Conservation (phyloP, 345 rosid species). For the Salix dunnii region DNA sequence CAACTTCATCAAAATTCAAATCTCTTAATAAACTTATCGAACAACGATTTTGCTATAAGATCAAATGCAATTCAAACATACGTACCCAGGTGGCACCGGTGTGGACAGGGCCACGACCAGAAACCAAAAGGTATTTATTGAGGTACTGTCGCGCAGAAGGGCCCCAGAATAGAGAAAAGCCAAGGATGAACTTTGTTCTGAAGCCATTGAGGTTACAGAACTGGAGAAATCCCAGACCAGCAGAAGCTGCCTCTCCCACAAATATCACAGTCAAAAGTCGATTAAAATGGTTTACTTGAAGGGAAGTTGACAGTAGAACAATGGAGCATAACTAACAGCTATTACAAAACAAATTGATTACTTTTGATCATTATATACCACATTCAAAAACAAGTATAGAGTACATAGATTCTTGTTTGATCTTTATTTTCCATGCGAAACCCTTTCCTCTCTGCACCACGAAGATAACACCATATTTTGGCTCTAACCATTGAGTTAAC, state of each 20-base stretch:
- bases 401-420: neutral
- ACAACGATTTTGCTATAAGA: neutral
- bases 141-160: conserved; percentile 84
- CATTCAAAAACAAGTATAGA: neutral
- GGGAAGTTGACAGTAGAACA: neutral
- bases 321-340: neutral
- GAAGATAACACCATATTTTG: neutral
- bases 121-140: conserved; percentile 45
- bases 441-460: neutral
- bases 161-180: conserved; percentile 79
- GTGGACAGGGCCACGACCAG: conserved; percentile 73
- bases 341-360: neutral
- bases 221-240: conserved; percentile 75
- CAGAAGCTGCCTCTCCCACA: conserved; percentile 54
- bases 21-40: neutral
- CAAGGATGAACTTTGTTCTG: conserved; percentile 75
- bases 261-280: neutral
- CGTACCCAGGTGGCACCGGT: conserved; percentile 58
- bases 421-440: too few species aligned
- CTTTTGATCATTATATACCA: neutral
- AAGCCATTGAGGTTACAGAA: conserved; percentile 86
- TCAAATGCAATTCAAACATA: neutral
- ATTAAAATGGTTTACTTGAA: neutral
- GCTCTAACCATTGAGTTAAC: neutral
- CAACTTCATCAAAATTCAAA: neutral